Evolutionary conservation across 176 grass and related monocot genomes (phyloP).

Genomic region (Zizania latifolia): DNA sequence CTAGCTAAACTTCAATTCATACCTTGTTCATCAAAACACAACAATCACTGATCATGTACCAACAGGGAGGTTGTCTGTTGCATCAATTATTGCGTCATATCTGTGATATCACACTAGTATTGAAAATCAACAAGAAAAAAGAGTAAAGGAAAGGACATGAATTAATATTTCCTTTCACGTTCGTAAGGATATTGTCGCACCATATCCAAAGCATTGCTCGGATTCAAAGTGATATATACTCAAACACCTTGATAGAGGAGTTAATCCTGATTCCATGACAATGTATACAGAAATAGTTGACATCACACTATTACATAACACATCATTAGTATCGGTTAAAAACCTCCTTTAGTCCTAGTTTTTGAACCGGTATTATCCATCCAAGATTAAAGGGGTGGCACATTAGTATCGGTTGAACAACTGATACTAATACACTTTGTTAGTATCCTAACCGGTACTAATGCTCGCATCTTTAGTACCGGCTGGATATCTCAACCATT

Average conservation of each 20-base stretch:
- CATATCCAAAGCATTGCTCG: constrained; percentile 63
- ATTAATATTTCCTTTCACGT: background rate
- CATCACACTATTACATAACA: background rate
- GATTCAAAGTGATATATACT: constrained; percentile 67
- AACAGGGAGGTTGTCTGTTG: constrained; percentile 82
- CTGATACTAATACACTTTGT: too few species aligned
- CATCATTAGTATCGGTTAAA: too few species aligned
- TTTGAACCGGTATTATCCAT: too few species aligned
- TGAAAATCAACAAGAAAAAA: constrained; percentile 50
- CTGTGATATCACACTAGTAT: constrained; percentile 43
- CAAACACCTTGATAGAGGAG: constrained; percentile 78
- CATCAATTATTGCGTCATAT: constrained; percentile 90
- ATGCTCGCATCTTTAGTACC: too few species aligned
- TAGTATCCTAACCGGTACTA: too few species aligned
- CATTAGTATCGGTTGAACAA: too few species aligned
- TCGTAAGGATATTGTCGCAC: constrained; percentile 75
- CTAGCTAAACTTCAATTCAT: background rate
- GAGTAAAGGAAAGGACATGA: background rate
- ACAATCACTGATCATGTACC: constrained; percentile 96
- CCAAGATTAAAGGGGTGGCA: too few species aligned
- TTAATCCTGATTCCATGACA: constrained; percentile 56
- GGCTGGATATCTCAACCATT: too few species aligned
- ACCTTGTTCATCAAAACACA: constrained; percentile 90
- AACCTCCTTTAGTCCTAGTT: too few species aligned
- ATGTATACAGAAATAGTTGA: constrained; percentile 11